Evolutionary conservation across 257 asterid species (phyloP), one percentile per base, ranked within the genome.

Genomic region (Leptodermis oblonga): DNA sequence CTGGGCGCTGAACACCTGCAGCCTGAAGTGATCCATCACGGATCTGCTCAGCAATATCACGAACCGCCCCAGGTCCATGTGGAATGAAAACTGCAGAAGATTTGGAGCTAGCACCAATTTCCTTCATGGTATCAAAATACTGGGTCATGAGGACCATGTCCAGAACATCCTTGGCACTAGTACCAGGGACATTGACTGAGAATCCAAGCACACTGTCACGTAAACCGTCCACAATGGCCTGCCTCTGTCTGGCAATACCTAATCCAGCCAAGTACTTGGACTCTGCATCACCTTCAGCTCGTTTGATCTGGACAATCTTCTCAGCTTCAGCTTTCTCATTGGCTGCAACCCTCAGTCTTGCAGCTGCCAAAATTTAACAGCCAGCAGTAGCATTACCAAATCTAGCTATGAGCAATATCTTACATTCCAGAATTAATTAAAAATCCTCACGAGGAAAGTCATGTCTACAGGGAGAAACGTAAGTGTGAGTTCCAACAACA

Each of bases 221-320:
- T 28, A 85, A 61, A 53, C 90, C 90, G 39, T 85, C 90, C 39
- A 78, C 84, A 31, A 81, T 85, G 25, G 90, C 90, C 65, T 85
- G 86, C n/a, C 85, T 79, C 78, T 85, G 90, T 64, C 90, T 71
- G 41, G 90, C 87, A 65, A 80, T 67, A n/a, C 90, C 90, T 28
- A 85, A 52, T 52, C 90, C 90, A 1, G 87, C 73, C 34, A 85
- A 74, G 58, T 82, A 82, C 58, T 85, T 85, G 6, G 86, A 77
- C 74, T 85, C 87, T 4, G 90, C 87, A 56, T 85, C 90, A 54
- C 90, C 90, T 68, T 85, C 90, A 18, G 90, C 87, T 48, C 81
- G 80, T 73, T 82, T 85, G 53, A 85, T 80, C 70, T 85, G 89
- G 67, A 85, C 62, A 14, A 85, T 85, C 63, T 85, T 85, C 70